phyloP scores from a whole-genome alignment of 768 basidiomycete genomes.

The Amylocystis lapponica region DNA sequence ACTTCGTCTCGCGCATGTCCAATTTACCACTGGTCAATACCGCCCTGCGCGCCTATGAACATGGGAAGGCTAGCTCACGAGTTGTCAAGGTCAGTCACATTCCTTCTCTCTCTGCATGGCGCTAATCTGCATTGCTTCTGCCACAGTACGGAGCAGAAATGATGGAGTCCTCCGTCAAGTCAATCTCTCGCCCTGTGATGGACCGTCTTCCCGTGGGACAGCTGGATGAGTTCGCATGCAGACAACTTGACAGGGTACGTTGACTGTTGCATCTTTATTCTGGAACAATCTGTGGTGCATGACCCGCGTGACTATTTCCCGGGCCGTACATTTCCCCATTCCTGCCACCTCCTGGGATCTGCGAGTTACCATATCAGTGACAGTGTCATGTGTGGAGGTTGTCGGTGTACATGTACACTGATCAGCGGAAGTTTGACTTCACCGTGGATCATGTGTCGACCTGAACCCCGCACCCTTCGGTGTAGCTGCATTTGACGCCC shows the following conservation, averaged over 20 bases:
- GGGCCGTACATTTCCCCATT: no score
- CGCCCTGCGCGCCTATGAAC: conserved; percentile 71
- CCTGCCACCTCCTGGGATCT: no score
- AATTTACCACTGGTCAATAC: conserved; percentile 67
- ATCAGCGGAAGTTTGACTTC: no score
- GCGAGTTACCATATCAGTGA: no score
- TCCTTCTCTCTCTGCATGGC: neutral
- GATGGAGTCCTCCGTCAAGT: conserved; percentile 79
- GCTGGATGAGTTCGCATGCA: conserved; percentile 83
- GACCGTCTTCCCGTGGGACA: conserved; percentile 70
- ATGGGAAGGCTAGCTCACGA: conserved; percentile 75
- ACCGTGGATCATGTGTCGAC: no score
- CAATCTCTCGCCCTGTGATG: conserved; percentile 77
- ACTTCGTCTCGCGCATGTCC: conserved; percentile 55
- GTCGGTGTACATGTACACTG: no score
- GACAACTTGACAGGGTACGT: conserved; percentile 79
- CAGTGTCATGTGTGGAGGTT: no score
- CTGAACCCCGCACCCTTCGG: no score
- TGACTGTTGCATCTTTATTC: conserved; percentile 1
- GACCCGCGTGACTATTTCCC: no score
- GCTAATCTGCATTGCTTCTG: neutral
- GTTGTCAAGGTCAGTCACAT: conserved; percentile 67
- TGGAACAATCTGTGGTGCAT: no score
- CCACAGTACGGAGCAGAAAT: conserved; percentile 82
- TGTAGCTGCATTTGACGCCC: no score